Base-by-base conservation (phyloP, 495 filamentous ascomycete species). In the Tirmania nivea region DNA sequence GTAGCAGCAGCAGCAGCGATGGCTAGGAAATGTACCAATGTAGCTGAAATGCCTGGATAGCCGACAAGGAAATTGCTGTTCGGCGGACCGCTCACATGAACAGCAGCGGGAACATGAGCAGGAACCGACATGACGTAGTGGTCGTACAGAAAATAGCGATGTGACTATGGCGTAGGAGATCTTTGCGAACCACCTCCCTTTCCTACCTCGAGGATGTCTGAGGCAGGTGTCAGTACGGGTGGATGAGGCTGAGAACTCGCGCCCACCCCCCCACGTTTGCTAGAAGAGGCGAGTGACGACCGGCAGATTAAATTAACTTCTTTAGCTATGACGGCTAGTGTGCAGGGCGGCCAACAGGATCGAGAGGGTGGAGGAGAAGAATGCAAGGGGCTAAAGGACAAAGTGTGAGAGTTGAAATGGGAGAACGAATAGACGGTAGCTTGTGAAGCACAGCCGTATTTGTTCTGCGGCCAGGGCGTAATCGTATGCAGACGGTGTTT, bases 41-140 rank as follows among this genome's bases (percentile, higher is more conserved):
- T 97, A 58, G 90, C 92, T 35, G 92, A 94, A 67, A 97, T 96
- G 56, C 90, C 90, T 7, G 90, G 90, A 67, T 97, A 97, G 50
- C 90, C 90, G 57, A 96, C 86, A 57, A 96, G 72, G 63, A 89
- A 94, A 68, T 86, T 89, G 69, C 86, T 90, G 71, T 97, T 97
- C 59, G 90, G 86, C 59, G 87, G 89, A 59, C 90, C 90, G 63
- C 86, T 92, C 72, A 97, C 86, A 73, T 92, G 84, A 70, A 97
- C 90, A 67, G 83, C 89, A 66, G 89, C 88, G 66, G 85, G 75
- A 77, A 89, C 62, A 58, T 58, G 39, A 14, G 14, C 39, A 19
- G 39, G 39, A 45, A 19, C 17, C 12, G 39, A 14, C 39, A 45
- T 45, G 39, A 45, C 39, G 39, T 45, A 45, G 12, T 45, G 12